Evolutionary conservation across 2,329 filamentous ascomycete genomes (phyloP).

Genomic region (Amauroascus niger): DNA sequence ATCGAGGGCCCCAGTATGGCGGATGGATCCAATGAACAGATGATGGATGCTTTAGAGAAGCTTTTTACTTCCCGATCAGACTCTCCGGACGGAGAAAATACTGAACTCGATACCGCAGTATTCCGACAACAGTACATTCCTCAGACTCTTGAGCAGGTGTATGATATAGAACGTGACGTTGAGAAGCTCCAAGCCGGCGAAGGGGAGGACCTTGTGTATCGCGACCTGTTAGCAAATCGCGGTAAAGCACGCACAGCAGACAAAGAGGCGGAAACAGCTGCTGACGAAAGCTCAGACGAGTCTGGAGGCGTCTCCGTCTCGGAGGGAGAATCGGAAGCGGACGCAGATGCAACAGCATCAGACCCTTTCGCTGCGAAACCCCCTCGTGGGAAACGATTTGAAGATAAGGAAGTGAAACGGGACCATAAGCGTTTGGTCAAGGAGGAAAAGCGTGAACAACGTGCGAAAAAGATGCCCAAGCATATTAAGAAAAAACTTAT

Average conservation of each 20-base stretch:
- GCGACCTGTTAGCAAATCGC: constrained; percentile 67
- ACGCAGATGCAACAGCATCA: constrained; percentile 26
- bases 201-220: constrained; percentile 71
- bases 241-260: constrained; percentile 27
- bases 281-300: constrained; percentile 28
- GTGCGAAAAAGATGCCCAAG: constrained; percentile 94
- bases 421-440: constrained; percentile 86
- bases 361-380: constrained; percentile 54
- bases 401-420: constrained; percentile 84
- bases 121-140: constrained; percentile 96
- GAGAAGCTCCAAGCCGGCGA: constrained; percentile 64
- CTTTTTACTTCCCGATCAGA: constrained; percentile 52
- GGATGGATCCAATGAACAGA: constrained; percentile 41
- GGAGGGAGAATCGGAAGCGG: constrained; percentile 32
- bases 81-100: constrained; percentile 43
- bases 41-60: constrained; percentile 54
- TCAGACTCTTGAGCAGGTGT: constrained; percentile 89
- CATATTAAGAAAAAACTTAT: constrained; percentile 86
- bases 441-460: constrained; percentile 87
- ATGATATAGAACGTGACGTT: constrained; percentile 86
- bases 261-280: constrained; percentile 21
- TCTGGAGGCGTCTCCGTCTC: constrained; percentile 34
- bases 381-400: constrained; percentile 73
- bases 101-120: constrained; percentile 77
- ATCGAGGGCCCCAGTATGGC: constrained; percentile 41